phyloP scores from a whole-genome alignment of 495 filamentous ascomycete species.

The Penicillium silybi region DNA sequence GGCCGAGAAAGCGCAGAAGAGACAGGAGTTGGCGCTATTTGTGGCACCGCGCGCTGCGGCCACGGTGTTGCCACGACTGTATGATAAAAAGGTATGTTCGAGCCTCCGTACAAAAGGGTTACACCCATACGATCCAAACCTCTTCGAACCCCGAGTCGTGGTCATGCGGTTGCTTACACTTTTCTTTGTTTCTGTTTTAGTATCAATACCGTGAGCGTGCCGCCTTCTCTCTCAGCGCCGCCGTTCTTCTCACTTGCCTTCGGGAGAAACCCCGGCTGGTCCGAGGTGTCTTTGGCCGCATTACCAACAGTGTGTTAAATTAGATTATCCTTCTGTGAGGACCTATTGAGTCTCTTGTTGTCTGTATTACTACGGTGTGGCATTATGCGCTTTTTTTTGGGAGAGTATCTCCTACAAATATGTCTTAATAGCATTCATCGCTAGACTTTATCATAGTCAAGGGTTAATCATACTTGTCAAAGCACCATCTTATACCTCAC shows the following conservation, averaged over 20 bases:
- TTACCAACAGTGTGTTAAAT: slow-evolving; percentile 55
- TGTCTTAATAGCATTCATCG: background rate
- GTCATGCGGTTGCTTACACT: slow-evolving; percentile 22
- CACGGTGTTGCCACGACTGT: slow-evolving; percentile 70
- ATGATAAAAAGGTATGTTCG: slow-evolving; percentile 55
- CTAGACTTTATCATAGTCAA: background rate
- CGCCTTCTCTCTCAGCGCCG: slow-evolving; percentile 70
- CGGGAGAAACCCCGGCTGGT: slow-evolving; percentile 63
- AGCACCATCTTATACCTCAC: background rate
- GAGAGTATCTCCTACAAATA: background rate
- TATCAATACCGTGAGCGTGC: slow-evolving; percentile 72
- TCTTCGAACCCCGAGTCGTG: background rate
- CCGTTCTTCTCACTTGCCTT: slow-evolving; percentile 69
- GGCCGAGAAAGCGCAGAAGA: slow-evolving; percentile 61
- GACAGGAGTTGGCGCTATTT: slow-evolving; percentile 80
- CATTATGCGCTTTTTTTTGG: background rate
- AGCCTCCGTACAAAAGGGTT: slow-evolving; percentile 19
- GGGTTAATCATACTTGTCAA: background rate
- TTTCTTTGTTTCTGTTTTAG: slow-evolving; percentile 29
- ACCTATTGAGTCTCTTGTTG: background rate
- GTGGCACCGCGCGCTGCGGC: slow-evolving; percentile 81
- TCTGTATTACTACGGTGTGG: slow-evolving; percentile 12
- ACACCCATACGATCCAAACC: slow-evolving; percentile 14
- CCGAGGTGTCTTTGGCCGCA: slow-evolving; percentile 67
- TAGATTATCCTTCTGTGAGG: slow-evolving; percentile 3